These are phyloP conservation scores for Sarocladiaceae sp. DNA, from an alignment of 2,329 filamentous ascomycete species.

Conservation along the genomic window DNA sequence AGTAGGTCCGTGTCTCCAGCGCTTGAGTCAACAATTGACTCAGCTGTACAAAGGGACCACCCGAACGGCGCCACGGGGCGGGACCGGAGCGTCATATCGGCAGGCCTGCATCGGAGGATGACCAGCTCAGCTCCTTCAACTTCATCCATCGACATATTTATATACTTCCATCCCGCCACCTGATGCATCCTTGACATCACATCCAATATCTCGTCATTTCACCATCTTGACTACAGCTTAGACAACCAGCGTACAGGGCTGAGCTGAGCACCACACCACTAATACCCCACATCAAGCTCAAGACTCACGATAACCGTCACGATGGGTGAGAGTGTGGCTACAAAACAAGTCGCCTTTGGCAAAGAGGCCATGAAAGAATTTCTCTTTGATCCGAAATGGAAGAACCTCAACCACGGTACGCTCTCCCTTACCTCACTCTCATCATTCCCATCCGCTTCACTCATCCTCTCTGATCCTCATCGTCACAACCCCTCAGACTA, in stretches of 20 bases:
- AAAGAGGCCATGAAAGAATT: slow-evolving; percentile 57
- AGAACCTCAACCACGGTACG: slow-evolving; percentile 75
- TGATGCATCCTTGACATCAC: too few species aligned
- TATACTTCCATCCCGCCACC: too few species aligned
- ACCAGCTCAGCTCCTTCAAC: too few species aligned
- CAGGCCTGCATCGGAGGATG: background rate
- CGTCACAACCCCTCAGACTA: background rate
- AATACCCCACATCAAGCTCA: background rate
- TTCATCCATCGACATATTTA: background rate
- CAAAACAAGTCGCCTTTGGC: slow-evolving; percentile 23
- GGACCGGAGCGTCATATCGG: background rate
- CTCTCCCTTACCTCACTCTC: too few species aligned
- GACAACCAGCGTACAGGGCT: too few species aligned
- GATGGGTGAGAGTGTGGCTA: background rate
- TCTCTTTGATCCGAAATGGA: slow-evolving; percentile 61
- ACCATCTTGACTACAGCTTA: too few species aligned
- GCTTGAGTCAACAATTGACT: too few species aligned
- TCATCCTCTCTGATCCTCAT: background rate
- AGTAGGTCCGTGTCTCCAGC: background rate
- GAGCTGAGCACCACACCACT: too few species aligned
- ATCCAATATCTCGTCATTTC: too few species aligned
- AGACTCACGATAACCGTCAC: background rate
- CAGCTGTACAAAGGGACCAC: background rate
- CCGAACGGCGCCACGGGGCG: background rate
- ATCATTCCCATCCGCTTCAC: background rate